Evolutionary conservation across 495 filamentous ascomycete genomes (phyloP).

Genomic region (Tuber borchii): DNA sequence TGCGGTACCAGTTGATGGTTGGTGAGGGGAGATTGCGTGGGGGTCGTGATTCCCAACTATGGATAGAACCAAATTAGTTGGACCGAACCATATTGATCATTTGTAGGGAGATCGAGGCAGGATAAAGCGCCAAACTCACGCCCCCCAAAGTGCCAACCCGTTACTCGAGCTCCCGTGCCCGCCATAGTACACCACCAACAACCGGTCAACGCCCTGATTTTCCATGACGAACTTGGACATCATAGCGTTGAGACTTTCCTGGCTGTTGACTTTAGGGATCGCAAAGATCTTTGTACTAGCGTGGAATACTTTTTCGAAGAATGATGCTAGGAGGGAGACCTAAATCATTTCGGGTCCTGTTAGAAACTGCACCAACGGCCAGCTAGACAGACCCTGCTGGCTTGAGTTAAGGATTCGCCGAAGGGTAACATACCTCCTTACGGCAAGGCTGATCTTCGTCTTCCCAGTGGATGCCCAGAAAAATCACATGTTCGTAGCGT

Average conservation of each 20-base stretch:
- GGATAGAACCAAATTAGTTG: not conserved
- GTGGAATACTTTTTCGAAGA: not conserved
- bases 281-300: not conserved
- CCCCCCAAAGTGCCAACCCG: not conserved
- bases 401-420: not conserved
- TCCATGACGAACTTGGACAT: conserved; percentile 3
- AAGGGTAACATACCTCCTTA: not conserved
- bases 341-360: not conserved
- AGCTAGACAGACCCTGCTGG: not conserved
- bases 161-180: not conserved
- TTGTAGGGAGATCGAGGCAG: not conserved
- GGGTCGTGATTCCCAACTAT: not conserved
- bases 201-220: not conserved
- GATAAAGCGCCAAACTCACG: not conserved
- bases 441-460: not conserved
- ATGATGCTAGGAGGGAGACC: not conserved
- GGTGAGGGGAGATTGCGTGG: not conserved
- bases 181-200: not conserved
- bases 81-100: not conserved
- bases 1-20: not conserved
- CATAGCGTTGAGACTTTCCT: not conserved
- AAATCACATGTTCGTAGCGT: not conserved
- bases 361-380: not conserved
- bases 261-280: not conserved
- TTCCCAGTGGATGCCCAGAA: not conserved